These are phyloP conservation scores for Neurospora crassa DNA, from an alignment of 2,329 filamentous ascomycete species.

Conservation along the genomic window DNA sequence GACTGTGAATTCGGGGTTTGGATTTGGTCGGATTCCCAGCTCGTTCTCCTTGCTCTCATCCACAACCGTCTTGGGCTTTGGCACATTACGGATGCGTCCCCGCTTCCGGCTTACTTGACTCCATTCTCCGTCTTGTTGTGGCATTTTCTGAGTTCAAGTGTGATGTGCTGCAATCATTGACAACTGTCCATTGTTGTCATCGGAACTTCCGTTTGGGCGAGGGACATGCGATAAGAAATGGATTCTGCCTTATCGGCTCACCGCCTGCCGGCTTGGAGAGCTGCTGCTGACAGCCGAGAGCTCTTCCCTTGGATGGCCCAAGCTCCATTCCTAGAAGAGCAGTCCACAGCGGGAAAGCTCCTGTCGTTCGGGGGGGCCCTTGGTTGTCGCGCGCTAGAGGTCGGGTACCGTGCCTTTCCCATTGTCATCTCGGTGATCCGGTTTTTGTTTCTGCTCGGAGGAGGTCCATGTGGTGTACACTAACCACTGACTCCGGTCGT, in stretches of 20 bases:
- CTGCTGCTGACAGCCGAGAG: background rate
- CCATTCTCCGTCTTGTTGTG: slow-evolving; percentile 12
- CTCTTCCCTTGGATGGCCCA: background rate
- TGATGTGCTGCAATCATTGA: background rate
- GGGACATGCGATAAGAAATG: background rate
- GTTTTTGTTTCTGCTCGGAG: no score
- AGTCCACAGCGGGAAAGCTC: background rate
- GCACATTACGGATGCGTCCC: slow-evolving; percentile 12
- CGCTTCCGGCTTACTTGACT: slow-evolving; percentile 16
- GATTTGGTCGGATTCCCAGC: slow-evolving; percentile 12
- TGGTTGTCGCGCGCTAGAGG: background rate
- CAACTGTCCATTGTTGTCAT: background rate
- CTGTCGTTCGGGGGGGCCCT: background rate
- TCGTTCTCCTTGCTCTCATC: background rate
- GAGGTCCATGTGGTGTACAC: no score
- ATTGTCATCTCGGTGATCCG: background rate
- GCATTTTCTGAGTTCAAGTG: slow-evolving; percentile 1
- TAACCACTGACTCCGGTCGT: no score
- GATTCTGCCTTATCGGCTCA: background rate
- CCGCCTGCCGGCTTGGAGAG: background rate
- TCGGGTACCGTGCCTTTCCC: background rate
- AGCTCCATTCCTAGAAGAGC: background rate
- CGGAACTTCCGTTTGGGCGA: background rate
- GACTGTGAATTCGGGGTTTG: slow-evolving; percentile 14
- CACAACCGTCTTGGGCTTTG: background rate